Percentiles rank a stretch among this genome's conserved stretches.
These are phyloP conservation scores for Coniochaeta pulveracea DNA, from an alignment of 2,329 filamentous ascomycete species.

Conservation along the genomic window DNA sequence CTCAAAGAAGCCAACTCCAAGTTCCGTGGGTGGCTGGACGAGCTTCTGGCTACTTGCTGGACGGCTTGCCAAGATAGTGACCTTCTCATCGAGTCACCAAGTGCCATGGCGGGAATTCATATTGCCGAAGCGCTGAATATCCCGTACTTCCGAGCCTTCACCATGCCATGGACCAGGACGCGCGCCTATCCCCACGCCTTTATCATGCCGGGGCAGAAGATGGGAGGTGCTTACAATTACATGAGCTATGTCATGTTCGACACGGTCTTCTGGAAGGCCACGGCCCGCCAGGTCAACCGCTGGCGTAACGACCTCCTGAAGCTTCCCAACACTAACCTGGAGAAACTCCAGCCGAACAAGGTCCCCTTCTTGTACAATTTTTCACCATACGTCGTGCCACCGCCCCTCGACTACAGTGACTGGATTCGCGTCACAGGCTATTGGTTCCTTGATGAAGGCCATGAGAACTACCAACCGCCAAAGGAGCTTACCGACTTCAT, in stretches of 20 bases:
- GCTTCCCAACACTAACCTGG: constrained; percentile 68
- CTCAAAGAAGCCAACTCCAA: constrained; percentile 75
- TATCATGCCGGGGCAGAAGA: constrained; percentile 81
- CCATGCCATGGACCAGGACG: constrained; percentile 97
- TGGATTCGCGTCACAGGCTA: constrained; percentile 97
- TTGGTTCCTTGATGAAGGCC: constrained; percentile 84
- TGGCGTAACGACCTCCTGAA: constrained; percentile 79
- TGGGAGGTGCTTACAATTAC: constrained; percentile 92
- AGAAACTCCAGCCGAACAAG: constrained; percentile 91
- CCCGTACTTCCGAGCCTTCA: constrained; percentile 94
- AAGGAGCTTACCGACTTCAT: constrained; percentile 73
- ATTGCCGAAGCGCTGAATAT: constrained; percentile 89
- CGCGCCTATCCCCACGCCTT: constrained; percentile 95
- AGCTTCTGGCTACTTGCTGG: constrained; percentile 73
- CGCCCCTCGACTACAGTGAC: constrained; percentile 89
- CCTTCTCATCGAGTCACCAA: constrained; percentile 87
- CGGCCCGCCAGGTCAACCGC: constrained; percentile 78
- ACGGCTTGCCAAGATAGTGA: constrained; percentile 76
- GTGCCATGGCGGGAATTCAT: constrained; percentile 94
- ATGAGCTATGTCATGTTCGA: constrained; percentile 95
- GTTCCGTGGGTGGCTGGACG: constrained; percentile 92
- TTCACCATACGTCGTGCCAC: constrained; percentile 84
- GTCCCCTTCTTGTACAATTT: constrained; percentile 99
- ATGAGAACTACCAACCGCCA: constrained; percentile 57
- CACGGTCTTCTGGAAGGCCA: constrained; percentile 92